Conservation (phyloP, 2,329 filamentous ascomycete genomes). For the Byssochlamys sp. region DNA sequence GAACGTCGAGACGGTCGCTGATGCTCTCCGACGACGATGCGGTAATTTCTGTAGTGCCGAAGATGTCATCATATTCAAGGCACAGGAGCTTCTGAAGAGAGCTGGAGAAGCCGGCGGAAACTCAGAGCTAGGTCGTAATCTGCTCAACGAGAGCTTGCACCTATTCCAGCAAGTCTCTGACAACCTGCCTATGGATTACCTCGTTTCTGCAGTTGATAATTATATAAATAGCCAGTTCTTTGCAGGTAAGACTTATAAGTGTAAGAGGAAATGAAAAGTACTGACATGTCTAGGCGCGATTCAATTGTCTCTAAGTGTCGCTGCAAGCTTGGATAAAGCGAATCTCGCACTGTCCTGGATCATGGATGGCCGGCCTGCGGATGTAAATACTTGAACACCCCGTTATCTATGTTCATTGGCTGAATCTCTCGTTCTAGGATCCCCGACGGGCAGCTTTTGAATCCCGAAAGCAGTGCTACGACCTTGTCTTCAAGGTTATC, state of each 20-base stretch:
- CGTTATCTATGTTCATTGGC: neutral
- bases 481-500: constrained; percentile 76
- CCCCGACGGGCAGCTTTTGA: constrained; percentile 58
- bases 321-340: constrained; percentile 73
- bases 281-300: constrained; percentile 54
- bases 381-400: constrained; percentile 26
- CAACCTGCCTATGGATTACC: constrained; percentile 68
- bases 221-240: constrained; percentile 80
- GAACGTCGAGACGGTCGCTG: constrained; percentile 93
- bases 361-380: constrained; percentile 64
- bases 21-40: constrained; percentile 81
- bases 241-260: constrained; percentile 46
- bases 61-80: constrained; percentile 96
- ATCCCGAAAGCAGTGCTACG: constrained; percentile 68
- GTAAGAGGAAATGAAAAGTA: constrained; percentile 2
- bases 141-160: constrained; percentile 79
- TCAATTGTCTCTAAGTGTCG: constrained; percentile 72
- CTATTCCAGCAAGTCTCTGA: constrained; percentile 83
- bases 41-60: constrained; percentile 96
- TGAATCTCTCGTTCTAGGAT: constrained; percentile 43
- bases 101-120: constrained; percentile 70
- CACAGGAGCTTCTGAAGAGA: constrained; percentile 84
- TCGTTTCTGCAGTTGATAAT: constrained; percentile 66
- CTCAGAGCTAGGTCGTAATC: constrained; percentile 63
- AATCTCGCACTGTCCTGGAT: constrained; percentile 80